Conservation (phyloP, 2,329 filamentous ascomycete species). For the Xylariales sp. region DNA sequence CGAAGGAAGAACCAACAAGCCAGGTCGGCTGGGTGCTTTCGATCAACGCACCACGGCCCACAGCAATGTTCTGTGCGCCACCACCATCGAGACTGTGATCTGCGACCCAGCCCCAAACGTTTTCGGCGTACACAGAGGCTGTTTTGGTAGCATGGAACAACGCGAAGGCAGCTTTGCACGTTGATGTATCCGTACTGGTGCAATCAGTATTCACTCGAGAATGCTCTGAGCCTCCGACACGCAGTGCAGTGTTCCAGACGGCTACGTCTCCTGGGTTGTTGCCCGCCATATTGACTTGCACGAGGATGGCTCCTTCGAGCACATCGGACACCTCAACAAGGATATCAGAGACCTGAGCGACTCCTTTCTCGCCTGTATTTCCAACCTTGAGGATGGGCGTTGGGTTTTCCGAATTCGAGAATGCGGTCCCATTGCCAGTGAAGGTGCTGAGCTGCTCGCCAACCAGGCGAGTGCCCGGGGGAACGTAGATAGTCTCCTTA, state of each 20-base stretch:
- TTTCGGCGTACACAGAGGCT: constrained; percentile 47
- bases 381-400: constrained; percentile 47
- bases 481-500: constrained; percentile 5
- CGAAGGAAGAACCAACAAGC: constrained; percentile 46
- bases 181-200: constrained; percentile 21
- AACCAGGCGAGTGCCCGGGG: constrained; percentile 36
- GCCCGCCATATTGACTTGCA: constrained; percentile 47
- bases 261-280: constrained; percentile 41
- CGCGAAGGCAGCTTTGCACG: constrained; percentile 42
- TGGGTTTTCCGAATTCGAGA: constrained; percentile 37
- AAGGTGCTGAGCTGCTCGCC: constrained; percentile 51
- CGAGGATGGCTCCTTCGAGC: constrained; percentile 32
- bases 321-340: constrained; percentile 44
- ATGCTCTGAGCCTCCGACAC: constrained; percentile 39
- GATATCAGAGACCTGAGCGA: constrained; percentile 47
- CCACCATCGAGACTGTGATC: constrained; percentile 47
- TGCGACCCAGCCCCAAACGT: constrained; percentile 42
- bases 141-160: constrained; percentile 42
- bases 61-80: constrained; percentile 34
- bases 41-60: constrained; percentile 41
- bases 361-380: constrained; percentile 39
- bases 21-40: constrained; percentile 44
- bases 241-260: constrained; percentile 40
- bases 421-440: constrained; percentile 41
- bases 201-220: constrained; percentile 34